Percentiles rank a stretch among this genome's conserved stretches.
These are phyloP conservation scores for Plicaturopsis crispa DNA, from an alignment of 768 basidiomycete genomes.

Conservation along the genomic window DNA sequence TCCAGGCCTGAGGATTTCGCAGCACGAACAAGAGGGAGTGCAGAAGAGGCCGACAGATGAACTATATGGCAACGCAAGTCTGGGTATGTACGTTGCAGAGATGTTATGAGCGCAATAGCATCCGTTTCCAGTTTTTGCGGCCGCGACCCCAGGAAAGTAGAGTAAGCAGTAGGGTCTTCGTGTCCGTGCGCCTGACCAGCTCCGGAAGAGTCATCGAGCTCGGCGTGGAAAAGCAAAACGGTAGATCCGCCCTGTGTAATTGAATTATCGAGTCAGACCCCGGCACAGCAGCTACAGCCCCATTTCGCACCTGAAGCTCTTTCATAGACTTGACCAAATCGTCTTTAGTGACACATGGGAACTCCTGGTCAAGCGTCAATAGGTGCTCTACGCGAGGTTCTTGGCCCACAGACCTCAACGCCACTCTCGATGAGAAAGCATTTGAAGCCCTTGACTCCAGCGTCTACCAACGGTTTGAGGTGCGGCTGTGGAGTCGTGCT, in stretches of 20 bases:
- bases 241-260: slow-evolving; percentile 49
- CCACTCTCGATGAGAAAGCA: slow-evolving; percentile 96
- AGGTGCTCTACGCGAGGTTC: slow-evolving; percentile 3
- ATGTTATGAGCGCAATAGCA: slow-evolving; percentile 73
- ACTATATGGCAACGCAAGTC: slow-evolving; percentile 85
- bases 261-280: not conserved
- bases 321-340: slow-evolving; percentile 69
- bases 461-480: slow-evolving; percentile 64
- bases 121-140: slow-evolving; percentile 73
- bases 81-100: slow-evolving; percentile 55
- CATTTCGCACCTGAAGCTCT: slow-evolving; percentile 53
- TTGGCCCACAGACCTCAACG: slow-evolving; percentile 57
- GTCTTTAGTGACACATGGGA: slow-evolving; percentile 72
- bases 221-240: slow-evolving; percentile 88
- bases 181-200: slow-evolving; percentile 11
- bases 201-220: slow-evolving; percentile 42
- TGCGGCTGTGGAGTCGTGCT: slow-evolving; percentile 38
- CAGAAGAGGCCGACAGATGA: slow-evolving; percentile 83
- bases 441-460: slow-evolving; percentile 93
- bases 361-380: slow-evolving; percentile 52
- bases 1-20: slow-evolving; percentile 60
- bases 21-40: slow-evolving; percentile 67
- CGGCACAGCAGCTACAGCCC: slow-evolving; percentile 4
- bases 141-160: slow-evolving; percentile 81
- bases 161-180: slow-evolving; percentile 51